Evolutionary conservation across 2,329 filamentous ascomycete species (phyloP), one percentile per base, ranked within the genome.

Genomic region (Colletotrichum kahawae): DNA sequence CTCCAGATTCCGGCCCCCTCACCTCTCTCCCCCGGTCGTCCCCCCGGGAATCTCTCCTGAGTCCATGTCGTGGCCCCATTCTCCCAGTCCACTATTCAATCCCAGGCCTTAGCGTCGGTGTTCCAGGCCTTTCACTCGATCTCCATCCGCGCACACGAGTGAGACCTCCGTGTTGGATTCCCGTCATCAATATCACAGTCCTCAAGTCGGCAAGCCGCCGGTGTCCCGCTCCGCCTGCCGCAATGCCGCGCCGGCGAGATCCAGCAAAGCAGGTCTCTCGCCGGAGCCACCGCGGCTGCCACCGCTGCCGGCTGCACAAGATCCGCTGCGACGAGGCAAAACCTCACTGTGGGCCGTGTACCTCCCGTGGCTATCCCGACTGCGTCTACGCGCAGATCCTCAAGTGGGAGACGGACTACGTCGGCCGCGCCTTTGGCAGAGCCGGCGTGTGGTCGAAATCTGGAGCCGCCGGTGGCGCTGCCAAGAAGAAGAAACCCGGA

Each of bases 391-490:
- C 34, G 31, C 72, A 64, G 31, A 48, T 72, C 43, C 72, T 75
- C n/a, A 82, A 82, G 74, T 82, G 81, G 81, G 81, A 82, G 38
- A 63, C 78, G 0, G 81, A 82, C 68, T 82, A 80, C 51, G 71
- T 77, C 8, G 81, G 81, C 0, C 59, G 79, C 4, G 81, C 81
- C 9, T 82, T 82, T 76, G 81, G 81, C 4, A 38, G 81, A 31
- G 78, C 79, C 29, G 81, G 81, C 4, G 79, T 81, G 14, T 82
- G 81, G 81, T 71, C 77, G 6, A 82, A 81, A 21, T 75, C 72
- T 10, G 69, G 72, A n/a, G 21, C 33, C 6, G 27, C 13, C 5
- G 56, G 21, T 10, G n/a, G 43, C 43, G n/a, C 43, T 24, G 43
- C 43, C 57, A 57, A 48, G 8, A 72, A 67, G 31, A 57, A 67